Conservation (phyloP, 805 yeast species). For the Debaryomyces hansenii region DNA sequence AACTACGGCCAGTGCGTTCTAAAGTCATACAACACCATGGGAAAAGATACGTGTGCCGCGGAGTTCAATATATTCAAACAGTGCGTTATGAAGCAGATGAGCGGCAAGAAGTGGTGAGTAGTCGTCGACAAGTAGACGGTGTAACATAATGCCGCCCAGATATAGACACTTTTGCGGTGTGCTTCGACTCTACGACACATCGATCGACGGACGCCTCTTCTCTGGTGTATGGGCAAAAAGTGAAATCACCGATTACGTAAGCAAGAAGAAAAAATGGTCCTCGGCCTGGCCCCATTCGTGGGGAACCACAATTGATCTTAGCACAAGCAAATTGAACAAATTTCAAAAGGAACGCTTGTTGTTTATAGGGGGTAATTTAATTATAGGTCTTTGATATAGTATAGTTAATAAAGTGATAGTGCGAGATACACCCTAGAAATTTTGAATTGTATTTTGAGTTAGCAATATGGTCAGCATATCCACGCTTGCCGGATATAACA, state of each 20-base stretch:
- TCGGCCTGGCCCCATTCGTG: background rate
- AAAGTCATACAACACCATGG: slow-evolving; percentile 47
- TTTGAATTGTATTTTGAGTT: background rate
- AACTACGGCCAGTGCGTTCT: slow-evolving; percentile 59
- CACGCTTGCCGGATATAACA: slow-evolving; percentile 29
- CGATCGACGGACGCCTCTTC: too few species aligned
- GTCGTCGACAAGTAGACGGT: too few species aligned
- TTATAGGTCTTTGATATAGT: background rate
- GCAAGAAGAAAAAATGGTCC: background rate
- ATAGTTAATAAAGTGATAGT: background rate
- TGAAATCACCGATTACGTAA: background rate
- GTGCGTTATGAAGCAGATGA: slow-evolving; percentile 39
- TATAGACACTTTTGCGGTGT: background rate
- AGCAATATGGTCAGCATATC: slow-evolving; percentile 16
- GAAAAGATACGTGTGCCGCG: slow-evolving; percentile 50
- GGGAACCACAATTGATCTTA: background rate
- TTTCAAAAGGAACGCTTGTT: background rate
- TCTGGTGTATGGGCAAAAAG: background rate
- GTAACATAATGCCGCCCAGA: too few species aligned
- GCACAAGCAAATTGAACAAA: too few species aligned
- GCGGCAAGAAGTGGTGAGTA: slow-evolving; percentile 15
- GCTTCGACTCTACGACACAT: background rate
- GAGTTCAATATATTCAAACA: slow-evolving; percentile 51
- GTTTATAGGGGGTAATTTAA: background rate
- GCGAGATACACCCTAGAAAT: background rate